These are phyloP conservation scores for Dipteronia dyeriana DNA, from an alignment of 345 rosid genomes.

Conservation along the genomic window DNA sequence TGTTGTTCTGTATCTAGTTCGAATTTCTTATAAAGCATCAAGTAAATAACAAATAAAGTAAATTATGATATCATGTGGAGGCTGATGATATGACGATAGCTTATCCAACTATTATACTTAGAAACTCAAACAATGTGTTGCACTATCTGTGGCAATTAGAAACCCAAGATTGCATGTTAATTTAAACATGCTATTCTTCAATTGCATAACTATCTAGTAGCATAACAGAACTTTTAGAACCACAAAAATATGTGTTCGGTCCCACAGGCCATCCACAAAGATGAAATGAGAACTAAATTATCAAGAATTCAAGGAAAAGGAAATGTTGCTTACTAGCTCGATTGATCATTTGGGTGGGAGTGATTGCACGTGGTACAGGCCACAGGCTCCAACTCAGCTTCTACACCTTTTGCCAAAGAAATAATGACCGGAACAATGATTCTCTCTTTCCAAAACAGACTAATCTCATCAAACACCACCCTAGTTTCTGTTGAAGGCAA, in stretches of 20 bases:
- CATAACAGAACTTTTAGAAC: neutral
- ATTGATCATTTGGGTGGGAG: slow-evolving; percentile 90
- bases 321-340: slow-evolving; percentile 70
- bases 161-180: neutral
- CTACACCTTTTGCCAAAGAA: slow-evolving; percentile 74
- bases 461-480: slow-evolving; percentile 85
- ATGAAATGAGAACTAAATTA: slow-evolving; percentile 8
- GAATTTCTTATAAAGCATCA: slow-evolving; percentile 5
- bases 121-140: neutral
- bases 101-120: slow-evolving; percentile 1
- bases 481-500: slow-evolving; percentile 90
- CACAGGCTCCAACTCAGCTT: slow-evolving; percentile 75
- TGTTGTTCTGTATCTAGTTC: neutral
- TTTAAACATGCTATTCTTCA: neutral
- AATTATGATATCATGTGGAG: neutral
- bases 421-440: slow-evolving; percentile 70
- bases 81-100: neutral
- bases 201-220: neutral
- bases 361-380: slow-evolving; percentile 83
- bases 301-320: slow-evolving; percentile 20
- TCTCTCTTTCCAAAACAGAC: slow-evolving; percentile 86
- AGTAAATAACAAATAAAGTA: neutral
- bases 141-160: neutral
- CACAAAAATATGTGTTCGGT: neutral
- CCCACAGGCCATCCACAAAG: neutral